Evolutionary conservation across 768 basidiomycete species (phyloP).

Genomic region (Sarcodon aspratus): DNA sequence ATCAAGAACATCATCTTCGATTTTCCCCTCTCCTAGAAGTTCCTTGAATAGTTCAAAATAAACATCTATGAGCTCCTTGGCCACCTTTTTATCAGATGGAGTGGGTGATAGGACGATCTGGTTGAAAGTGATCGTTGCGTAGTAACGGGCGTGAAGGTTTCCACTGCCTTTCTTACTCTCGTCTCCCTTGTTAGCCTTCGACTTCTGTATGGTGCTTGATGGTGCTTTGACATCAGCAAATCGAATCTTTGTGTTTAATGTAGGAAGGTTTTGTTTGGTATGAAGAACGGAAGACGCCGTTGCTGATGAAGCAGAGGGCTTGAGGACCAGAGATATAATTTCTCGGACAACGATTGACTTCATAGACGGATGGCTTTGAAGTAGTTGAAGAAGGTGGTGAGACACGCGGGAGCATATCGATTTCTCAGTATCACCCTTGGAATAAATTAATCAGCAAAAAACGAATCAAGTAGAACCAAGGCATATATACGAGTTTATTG

Average conservation of each 20-base stretch:
- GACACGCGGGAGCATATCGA: constrained; percentile 84
- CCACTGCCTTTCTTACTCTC: constrained; percentile 13
- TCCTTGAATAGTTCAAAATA: constrained; percentile 95
- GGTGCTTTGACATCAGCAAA: neutral
- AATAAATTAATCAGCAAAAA: neutral
- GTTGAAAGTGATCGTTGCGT: constrained; percentile 88
- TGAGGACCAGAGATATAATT: constrained; percentile 67
- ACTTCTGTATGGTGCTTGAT: constrained; percentile 14
- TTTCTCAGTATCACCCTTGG: constrained; percentile 81
- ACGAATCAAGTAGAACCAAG: neutral
- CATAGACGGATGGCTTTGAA: constrained; percentile 91
- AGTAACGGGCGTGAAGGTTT: constrained; percentile 79
- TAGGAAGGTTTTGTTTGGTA: constrained; percentile 13
- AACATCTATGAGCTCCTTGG: constrained; percentile 69
- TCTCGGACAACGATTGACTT: constrained; percentile 84
- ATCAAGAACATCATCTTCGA: constrained; percentile 6
- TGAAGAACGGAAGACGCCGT: constrained; percentile 24
- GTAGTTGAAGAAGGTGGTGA: constrained; percentile 77
- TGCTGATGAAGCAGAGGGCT: constrained; percentile 31
- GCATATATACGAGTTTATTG: constrained; percentile 72
- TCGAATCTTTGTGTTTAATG: neutral
- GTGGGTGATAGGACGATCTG: constrained; percentile 66
- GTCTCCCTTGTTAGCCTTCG: constrained; percentile 7
- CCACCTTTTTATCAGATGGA: constrained; percentile 59
- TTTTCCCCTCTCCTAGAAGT: constrained; percentile 54